A percentile compares a stretch with the other conserved stretches of the same genome.
phyloP scores from a whole-genome alignment of 768 basidiomycete genomes.

The Lenzites betulinus region DNA sequence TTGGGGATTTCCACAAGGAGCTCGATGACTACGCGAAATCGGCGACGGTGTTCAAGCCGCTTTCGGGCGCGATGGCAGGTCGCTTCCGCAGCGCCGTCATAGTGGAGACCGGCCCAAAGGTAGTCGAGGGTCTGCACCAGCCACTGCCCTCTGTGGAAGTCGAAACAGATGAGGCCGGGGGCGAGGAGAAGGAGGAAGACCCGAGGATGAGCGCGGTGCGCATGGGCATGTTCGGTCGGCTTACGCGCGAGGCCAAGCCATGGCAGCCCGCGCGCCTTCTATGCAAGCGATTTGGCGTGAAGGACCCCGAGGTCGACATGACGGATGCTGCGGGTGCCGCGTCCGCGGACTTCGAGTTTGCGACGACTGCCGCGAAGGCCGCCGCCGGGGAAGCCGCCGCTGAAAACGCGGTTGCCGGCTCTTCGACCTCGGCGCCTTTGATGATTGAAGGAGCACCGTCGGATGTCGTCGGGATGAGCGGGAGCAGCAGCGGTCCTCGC shows the following conservation, averaged over 20 bases:
- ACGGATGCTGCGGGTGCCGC: conserved; percentile 25
- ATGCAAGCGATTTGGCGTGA: conserved; percentile 93
- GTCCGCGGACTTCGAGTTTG: conserved; percentile 16
- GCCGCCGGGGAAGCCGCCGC: background rate
- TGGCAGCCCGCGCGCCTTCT: conserved; percentile 87
- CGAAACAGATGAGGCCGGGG: conserved; percentile 28
- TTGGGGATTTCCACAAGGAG: conserved; percentile 79
- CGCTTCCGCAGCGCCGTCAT: conserved; percentile 86
- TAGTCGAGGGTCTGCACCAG: conserved; percentile 68
- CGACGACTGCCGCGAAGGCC: conserved; percentile 14
- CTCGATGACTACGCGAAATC: conserved; percentile 84
- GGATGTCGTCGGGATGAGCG: conserved; percentile 8
- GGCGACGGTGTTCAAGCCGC: conserved; percentile 88
- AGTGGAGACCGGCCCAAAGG: conserved; percentile 63
- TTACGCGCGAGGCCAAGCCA: conserved; percentile 72
- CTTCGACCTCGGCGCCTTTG: conserved; percentile 6
- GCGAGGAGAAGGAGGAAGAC: conserved; percentile 59
- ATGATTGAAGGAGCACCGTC: conserved; percentile 16
- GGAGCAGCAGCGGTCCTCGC: conserved; percentile 28
- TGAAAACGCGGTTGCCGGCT: background rate
- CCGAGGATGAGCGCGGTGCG: conserved; percentile 82
- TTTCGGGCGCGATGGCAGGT: conserved; percentile 89
- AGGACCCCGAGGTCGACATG: conserved; percentile 74
- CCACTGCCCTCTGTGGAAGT: conserved; percentile 35
- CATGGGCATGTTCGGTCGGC: conserved; percentile 85